Evolutionary conservation across 164 flowering plant species (phyloP), one percentile per base, ranked within the genome.

Genomic region (Dillenia suffruticosa): DNA sequence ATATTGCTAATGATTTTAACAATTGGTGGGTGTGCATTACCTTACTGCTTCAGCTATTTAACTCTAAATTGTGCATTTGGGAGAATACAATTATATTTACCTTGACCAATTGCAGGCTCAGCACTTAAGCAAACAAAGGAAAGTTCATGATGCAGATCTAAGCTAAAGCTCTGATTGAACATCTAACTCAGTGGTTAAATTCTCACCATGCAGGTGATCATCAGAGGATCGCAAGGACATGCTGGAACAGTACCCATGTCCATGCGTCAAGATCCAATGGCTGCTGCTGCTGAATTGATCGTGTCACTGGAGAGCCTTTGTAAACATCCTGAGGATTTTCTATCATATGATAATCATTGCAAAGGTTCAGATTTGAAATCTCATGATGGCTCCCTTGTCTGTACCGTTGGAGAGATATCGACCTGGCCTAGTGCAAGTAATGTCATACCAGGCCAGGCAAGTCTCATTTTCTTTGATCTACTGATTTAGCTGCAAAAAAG

Each of bases 161-260:
- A 32, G 6, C 6, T 4, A 0, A 32, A 32, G 40, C 22, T 32
- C 7, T 32, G 7, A 6, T 32, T 32, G 7, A 5, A 32, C 40
- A 4, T 32, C 40, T 26, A 26, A 26, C 40, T 32, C 40, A 6
- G 40, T 32, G 40, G 0, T 32, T 32, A 32, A 4, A 32, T 32
- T 32, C 40, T 57, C 49, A 60, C 54, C 54, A 68, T 75, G 69
- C 83, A 95, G 99, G 90, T 95, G 45, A 92, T 92, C 4, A 94
- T 95, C 49, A 88, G 71, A 80, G 99, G 99, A 63, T 73, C 93
- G 46, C 99, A 95, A 64, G 99, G 97, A 63, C 99, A 95, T 78
- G 99, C 99, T 22, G 97, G 97, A 66, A 95, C 99, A 9, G 99
- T 95, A 55, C 99, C 99, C 51, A 95, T 95, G 99, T 72, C 84